Base-by-base conservation (phyloP, 192 early-diverging fungal species). In the Diversispora eburnea region DNA sequence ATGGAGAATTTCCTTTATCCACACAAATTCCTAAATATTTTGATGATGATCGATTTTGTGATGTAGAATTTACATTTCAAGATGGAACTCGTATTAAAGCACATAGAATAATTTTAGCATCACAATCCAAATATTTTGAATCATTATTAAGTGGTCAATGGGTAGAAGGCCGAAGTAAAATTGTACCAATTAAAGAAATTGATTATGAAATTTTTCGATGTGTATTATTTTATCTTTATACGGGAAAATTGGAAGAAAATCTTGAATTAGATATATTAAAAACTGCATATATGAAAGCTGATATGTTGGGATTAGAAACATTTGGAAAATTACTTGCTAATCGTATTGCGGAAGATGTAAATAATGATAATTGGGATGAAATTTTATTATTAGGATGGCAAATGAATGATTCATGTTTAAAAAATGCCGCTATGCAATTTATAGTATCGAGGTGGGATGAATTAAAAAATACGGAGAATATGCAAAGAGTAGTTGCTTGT, bases 231-330 rank as follows among this genome's bases (percentile, higher is more conserved):
- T 68, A 68, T 49, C 48, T 68, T 12, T 68, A 68, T 12, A 68
- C 67, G 19, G 67, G 67, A 33, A 68, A 68, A 46, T 43, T 63
- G n/a, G 61, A 63, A 63, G 61, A 63, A 45, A 63, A 63, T 63
- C 61, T 63, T 15, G 61, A 63, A 63, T 63, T 63, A n/a, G 61
- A 63, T 63, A 43, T 12, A 45, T n/a, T 63, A 4, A 63, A 63
- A 45, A 15, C 61, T 43, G 61, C 61, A 1, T 63, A 63, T 46
- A 63, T 63, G 61, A 63, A 63, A n/a, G 61, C 61, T 45, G 61
- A 63, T 63, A 63, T 63, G 61, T 42, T 63, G 5, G 61, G 61
- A n/a, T 43, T 63, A 63, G 61, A 63, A 63, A 33, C 61, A 6
- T 63, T 63, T n/a, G 61, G 61, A 8, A 63, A 63, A 13, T 42